Conservation (phyloP, 805 yeast species). For the Candida mattraensis region DNA sequence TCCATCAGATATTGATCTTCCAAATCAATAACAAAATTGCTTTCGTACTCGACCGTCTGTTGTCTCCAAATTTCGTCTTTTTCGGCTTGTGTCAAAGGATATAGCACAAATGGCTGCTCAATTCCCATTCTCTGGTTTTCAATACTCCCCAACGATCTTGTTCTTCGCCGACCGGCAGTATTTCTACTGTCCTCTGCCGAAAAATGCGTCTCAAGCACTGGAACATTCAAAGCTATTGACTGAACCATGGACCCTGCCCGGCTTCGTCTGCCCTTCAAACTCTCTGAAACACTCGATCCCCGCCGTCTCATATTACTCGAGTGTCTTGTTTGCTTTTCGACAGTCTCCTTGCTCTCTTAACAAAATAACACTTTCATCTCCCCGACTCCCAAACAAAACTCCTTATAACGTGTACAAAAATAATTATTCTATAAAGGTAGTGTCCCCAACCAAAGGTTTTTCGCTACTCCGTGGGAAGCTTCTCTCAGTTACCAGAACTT, state of each 20-base stretch:
- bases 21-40: constrained; percentile 39
- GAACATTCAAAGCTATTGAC: constrained; percentile 55
- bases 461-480: too few relatives aligned
- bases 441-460: too few relatives aligned
- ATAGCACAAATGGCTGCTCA: constrained; percentile 11
- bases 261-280: constrained; percentile 30
- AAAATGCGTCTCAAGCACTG: constrained; percentile 34
- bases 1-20: constrained; percentile 43
- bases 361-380: neutral
- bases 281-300: constrained; percentile 24
- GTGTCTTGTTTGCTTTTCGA: neutral
- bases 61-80: constrained; percentile 34
- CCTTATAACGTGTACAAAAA: constrained; percentile 13
- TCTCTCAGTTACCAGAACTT: too few relatives aligned
- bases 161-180: constrained; percentile 5
- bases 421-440: too few relatives aligned
- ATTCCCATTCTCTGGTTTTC: neutral
- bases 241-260: constrained; percentile 66
- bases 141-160: constrained; percentile 13
- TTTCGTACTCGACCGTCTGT: constrained; percentile 41
- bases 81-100: constrained; percentile 43
- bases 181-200: constrained; percentile 5
- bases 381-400: constrained; percentile 1
- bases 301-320: constrained; percentile 19
- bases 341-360: neutral